Evolutionary conservation across 2,329 filamentous ascomycete species (phyloP).

Genomic region (Penicillium sp.): DNA sequence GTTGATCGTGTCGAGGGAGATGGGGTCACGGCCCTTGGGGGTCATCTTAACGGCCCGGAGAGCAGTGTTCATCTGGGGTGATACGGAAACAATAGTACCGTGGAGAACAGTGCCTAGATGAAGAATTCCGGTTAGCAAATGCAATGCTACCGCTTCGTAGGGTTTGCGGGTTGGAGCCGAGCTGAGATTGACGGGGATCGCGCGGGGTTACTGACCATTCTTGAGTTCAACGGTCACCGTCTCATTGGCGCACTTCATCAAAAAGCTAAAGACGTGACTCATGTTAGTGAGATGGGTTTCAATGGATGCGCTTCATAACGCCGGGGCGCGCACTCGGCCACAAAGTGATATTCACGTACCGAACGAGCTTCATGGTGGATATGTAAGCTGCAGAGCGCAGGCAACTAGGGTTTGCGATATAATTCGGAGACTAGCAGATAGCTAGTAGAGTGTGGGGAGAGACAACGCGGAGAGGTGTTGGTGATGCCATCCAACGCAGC

Average conservation of each 20-base stretch:
- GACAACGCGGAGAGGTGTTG: slow-evolving; percentile 10
- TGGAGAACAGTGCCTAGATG: slow-evolving; percentile 82
- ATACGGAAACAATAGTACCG: slow-evolving; percentile 94
- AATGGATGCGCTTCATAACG: slow-evolving; percentile 13
- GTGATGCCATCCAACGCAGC: slow-evolving; percentile 20
- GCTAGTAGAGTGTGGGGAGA: slow-evolving; percentile 12
- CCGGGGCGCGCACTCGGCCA: neutral
- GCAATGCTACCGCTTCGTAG: neutral
- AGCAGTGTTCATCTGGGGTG: slow-evolving; percentile 97
- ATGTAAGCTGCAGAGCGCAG: neutral
- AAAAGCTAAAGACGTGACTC: slow-evolving; percentile 61
- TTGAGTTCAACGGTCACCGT: slow-evolving; percentile 98
- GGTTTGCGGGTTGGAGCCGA: neutral
- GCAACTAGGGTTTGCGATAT: neutral
- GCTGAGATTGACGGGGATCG: slow-evolving; percentile 1
- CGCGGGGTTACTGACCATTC: slow-evolving; percentile 64
- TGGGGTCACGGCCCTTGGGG: slow-evolving; percentile 76
- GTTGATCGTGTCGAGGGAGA: slow-evolving; percentile 91
- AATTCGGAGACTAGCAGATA: slow-evolving; percentile 5
- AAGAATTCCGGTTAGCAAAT: slow-evolving; percentile 5
- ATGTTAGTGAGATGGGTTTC: slow-evolving; percentile 16
- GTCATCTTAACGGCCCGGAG: slow-evolving; percentile 98
- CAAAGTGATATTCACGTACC: slow-evolving; percentile 56
- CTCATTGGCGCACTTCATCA: slow-evolving; percentile 99
- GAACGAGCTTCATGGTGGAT: slow-evolving; percentile 87